These are phyloP conservation scores for Daldinia childiae DNA, from an alignment of 495 filamentous ascomycete genomes.

Conservation along the genomic window DNA sequence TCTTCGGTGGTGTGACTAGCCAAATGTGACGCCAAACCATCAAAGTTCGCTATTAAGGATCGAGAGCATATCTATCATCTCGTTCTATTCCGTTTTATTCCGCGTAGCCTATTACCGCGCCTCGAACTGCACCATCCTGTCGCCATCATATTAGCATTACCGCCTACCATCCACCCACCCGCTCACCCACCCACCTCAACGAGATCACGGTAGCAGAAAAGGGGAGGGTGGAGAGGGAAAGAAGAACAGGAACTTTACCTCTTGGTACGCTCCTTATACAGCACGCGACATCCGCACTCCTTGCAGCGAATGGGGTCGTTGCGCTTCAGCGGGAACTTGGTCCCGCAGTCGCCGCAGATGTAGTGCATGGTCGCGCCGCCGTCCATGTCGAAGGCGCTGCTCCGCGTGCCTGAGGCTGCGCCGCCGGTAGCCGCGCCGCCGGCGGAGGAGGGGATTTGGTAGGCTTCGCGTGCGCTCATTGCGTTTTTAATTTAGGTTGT, in stretches of 20 bases:
- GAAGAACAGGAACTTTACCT: too few relatives aligned
- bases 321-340: conserved; percentile 79
- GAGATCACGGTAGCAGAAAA: not conserved
- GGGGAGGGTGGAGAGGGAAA: not conserved
- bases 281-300: conserved; percentile 93
- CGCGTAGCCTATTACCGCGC: conserved; percentile 66
- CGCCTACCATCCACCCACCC: too few relatives aligned
- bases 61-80: not conserved
- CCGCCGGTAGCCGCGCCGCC: conserved; percentile 26
- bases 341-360: conserved; percentile 92
- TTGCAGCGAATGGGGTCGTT: conserved; percentile 93
- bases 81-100: not conserved
- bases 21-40: not conserved
- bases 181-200: too few relatives aligned
- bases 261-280: conserved; percentile 98
- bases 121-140: conserved; percentile 96
- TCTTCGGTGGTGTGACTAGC: not conserved
- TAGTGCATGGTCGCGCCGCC: conserved; percentile 71
- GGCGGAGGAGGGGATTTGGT: conserved; percentile 63
- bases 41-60: not conserved
- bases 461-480: conserved; percentile 65
- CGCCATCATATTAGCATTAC: conserved; percentile 18
- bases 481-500: conserved; percentile 43
- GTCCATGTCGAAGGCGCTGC: conserved; percentile 46
- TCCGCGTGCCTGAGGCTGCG: conserved; percentile 35